Base-by-base conservation (phyloP, 208 protist species). In the Leishmania mexicana region DNA sequence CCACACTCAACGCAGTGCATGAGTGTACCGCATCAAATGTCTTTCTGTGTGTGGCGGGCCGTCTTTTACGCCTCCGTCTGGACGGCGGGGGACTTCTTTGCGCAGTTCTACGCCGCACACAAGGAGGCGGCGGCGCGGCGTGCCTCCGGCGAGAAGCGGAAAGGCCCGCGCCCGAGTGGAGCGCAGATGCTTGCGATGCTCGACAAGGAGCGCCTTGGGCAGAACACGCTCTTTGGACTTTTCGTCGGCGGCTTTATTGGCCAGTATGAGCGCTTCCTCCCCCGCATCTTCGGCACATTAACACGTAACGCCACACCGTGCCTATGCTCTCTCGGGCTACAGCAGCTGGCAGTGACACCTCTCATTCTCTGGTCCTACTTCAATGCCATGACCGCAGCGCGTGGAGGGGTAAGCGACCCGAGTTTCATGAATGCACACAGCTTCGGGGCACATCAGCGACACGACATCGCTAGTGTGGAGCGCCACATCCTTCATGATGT, bases 91-190 rank as follows among this genome's bases (percentile, higher is more conserved):
- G 93, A 97, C 76, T 92, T 95, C 77, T 84, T 94, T 19, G 88
- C 93, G 13, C 93, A 97, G 83, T 92, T 95, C 71, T 95, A 90
- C 70, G 76, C n/a, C 19, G 89, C 90, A 1, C 93, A 97, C 85
- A 74, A 80, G 72, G 87, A 88, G 40, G 87, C 86, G 17, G 89
- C 88, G 35, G 81, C 80, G 31, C 85, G 88, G 28, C 87, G 91
- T 0, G 81, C 84, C 0, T 79, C 80, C 8, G 85, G 87, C 4
- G 91, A 92, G 81, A 84, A 84, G 54, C 83, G 85, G 31, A 81
- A 53, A 1, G 79, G 82, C 3, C 82, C 84, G 15, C 83, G 85
- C 3, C 91, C 88, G 6, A 84, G 84, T 45, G 80, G 76, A 7
- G 76, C 75, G 68, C 81, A 91, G 47, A 96, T 96, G 92, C 67